Base-by-base conservation (phyloP, 2,329 filamentous ascomycete genomes). In the Penicillium hesseltinei region DNA sequence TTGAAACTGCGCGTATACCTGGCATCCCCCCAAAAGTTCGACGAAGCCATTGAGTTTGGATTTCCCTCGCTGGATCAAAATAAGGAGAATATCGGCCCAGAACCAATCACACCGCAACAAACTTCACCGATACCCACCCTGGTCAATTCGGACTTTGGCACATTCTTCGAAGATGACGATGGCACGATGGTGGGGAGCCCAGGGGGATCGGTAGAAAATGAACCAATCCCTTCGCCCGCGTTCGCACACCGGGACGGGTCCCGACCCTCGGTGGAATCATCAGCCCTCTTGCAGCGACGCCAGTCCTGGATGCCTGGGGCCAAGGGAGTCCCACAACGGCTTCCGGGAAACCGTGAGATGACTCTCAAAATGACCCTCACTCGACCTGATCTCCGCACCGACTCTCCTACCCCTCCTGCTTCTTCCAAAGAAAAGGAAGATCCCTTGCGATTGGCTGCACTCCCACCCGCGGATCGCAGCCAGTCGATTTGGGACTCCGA, bases 361-460 rank as follows among this genome's bases (percentile, higher is more conserved):
- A 97, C 94, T 3, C 77, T 97, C 48, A 90, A 92, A 48, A 96
- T 97, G 92, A 97, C 93, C 0, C 82, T 97, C 54, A 97, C 94
- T 4, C 82, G 92, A 46, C 90, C 92, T 0, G 93, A 97, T 71
- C 81, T 97, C 47, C 87, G 92, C 35, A 71, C 68, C 17, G 60
- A 68, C 15, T 70, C 70, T n/a, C 61, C 66, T 10, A 62, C 64
- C 4, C 49, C 60, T 3, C 61, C 64, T 8, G 51, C 60, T n/a
- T 90, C 91, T 67, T 90, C 92, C 66, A 86, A 77, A 63, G 73
- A 81, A 62, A 85, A 77, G 62, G 73, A 81, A 62, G 79, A 85
- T 59, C 81, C 84, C 2, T 72, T 86, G 35, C 79, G 81, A n/a
- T 71, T 85, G 19, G 81, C 82, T 39, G 78, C 81, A 43, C 73